Evolutionary conservation across 2,329 filamentous ascomycete genomes (phyloP).

Genomic region (Mycocentrospora acerina): DNA sequence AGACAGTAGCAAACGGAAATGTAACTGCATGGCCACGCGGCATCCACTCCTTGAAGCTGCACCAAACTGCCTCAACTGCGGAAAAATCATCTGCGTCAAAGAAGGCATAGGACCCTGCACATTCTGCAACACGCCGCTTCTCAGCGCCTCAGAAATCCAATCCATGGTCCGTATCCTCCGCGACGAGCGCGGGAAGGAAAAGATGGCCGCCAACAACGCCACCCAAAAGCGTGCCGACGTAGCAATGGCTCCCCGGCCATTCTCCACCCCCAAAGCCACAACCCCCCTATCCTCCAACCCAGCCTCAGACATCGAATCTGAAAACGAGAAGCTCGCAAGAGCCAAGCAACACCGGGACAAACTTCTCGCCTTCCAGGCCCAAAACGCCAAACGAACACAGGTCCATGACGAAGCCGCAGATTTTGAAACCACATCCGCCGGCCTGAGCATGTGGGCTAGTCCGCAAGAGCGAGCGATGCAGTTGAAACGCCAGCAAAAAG

Average conservation of each 20-base stretch:
- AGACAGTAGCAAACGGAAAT: conserved; percentile 63
- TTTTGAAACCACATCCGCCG: conserved; percentile 62
- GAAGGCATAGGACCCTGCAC: conserved; percentile 94
- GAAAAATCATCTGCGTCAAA: conserved; percentile 92
- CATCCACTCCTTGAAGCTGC: conserved; percentile 89
- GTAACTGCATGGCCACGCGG: conserved; percentile 83
- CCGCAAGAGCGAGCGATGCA: conserved; percentile 81
- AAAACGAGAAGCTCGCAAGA: conserved; percentile 63
- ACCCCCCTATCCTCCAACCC: conserved; percentile 39
- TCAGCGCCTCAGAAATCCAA: conserved; percentile 73
- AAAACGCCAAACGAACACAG: conserved; percentile 80
- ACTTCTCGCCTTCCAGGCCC: conserved; percentile 77
- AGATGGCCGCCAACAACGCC: conserved; percentile 77
- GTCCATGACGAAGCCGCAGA: conserved; percentile 84
- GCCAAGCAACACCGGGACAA: conserved; percentile 80
- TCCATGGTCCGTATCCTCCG: conserved; percentile 81
- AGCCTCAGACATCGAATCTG: conserved; percentile 44
- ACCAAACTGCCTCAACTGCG: conserved; percentile 88
- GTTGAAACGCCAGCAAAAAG: conserved; percentile 81
- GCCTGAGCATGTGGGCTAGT: conserved; percentile 77
- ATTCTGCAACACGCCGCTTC: conserved; percentile 75
- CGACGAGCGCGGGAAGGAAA: conserved; percentile 83
- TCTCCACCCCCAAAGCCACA: conserved; percentile 46
- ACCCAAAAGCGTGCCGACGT: conserved; percentile 68
- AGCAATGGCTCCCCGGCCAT: conserved; percentile 61